Percentiles rank a stretch among this genome's conserved stretches.
Evolutionary conservation across 345 rosid species (phyloP).

Genomic region (Tarenaya hassleriana): DNA sequence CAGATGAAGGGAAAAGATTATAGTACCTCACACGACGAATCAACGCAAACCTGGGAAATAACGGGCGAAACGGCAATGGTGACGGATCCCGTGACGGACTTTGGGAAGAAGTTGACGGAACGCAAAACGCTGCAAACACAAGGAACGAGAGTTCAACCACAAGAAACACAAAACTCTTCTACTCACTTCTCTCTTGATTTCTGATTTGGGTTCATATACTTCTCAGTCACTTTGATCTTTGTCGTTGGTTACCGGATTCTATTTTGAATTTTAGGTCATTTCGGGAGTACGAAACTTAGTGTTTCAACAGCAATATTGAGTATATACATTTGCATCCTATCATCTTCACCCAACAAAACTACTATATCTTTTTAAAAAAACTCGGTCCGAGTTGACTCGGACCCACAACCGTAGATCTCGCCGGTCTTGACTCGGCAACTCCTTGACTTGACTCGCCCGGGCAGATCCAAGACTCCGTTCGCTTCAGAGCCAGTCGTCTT

Average conservation of each 20-base stretch:
- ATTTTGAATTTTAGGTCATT: conserved; percentile 13
- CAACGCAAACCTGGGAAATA: conserved; percentile 17
- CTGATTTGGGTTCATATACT: background rate
- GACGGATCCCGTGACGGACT: conserved; percentile 11
- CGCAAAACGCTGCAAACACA: conserved; percentile 22
- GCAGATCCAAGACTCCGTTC: too few species aligned
- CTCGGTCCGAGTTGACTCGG: conserved; percentile 11
- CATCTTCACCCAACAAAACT: conserved; percentile 33
- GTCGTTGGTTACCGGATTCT: conserved; percentile 4
- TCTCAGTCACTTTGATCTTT: too few species aligned
- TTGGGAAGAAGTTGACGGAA: conserved; percentile 14
- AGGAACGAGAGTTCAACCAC: too few species aligned
- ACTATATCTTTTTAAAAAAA: conserved; percentile 25
- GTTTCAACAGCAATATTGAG: conserved; percentile 16
- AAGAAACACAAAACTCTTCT: conserved; percentile 2
- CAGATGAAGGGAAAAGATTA: background rate
- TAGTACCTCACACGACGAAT: conserved; percentile 25
- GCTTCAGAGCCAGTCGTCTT: too few species aligned
- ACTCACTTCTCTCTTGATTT: too few species aligned
- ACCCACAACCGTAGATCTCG: conserved; percentile 11
- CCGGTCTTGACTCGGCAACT: background rate
- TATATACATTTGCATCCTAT: conserved; percentile 27
- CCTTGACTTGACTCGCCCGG: too few species aligned
- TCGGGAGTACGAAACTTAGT: background rate
- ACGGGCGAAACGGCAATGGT: conserved; percentile 7